Base-by-base conservation (phyloP, 1,284 basidiomycete genomes). In the Pseudomicrostroma phylloplanum region DNA sequence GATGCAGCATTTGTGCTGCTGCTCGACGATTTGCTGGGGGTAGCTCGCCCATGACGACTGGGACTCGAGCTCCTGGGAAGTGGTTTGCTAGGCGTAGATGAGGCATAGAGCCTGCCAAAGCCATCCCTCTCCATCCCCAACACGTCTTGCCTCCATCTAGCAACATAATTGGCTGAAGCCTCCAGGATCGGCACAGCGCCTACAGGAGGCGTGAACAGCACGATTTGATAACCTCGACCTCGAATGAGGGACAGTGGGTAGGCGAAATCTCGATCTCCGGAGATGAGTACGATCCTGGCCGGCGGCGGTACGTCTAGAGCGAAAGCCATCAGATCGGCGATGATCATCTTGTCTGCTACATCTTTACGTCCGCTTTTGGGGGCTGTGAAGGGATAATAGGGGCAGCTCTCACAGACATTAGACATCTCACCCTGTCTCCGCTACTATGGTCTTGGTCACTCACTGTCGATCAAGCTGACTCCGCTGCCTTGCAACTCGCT, bases 341-440 rank as follows among this genome's bases (percentile, higher is more conserved):
- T 74, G 66, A 75, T 71, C 73, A 73, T 75, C 62, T 72, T 71
- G 58, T 75, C 73, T 17, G 72, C 72, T 13, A 74, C 73, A 46
- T 75, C 67, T 62, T 75, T 75, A 8, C 72, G 64, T 26, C 73
- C 73, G 43, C 65, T 68, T 59, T 75, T 75, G 19, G 73, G 73
- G 12, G 65, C 55, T 61, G 60, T 9, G 7, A 36, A 41, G 43
- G 17, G 12, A 4, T 48, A 6, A 4, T 9, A 56, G 55, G 25
- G 26, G 43, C 13, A 11, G 11, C 4, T 26, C 23, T 25, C 11
- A 36, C 4, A n/a, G 15, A 21, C 15, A 13, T 42, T 42, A 48
- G 43, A 30, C 15, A 19, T 3, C 19, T 25, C 17, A 15, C n/a
- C 17, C 2, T 12, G 46, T 23, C 55, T 21, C 48, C 30, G 8